phyloP scores from a whole-genome alignment of 495 filamentous ascomycete species.

The Hypoxylon perforatum region DNA sequence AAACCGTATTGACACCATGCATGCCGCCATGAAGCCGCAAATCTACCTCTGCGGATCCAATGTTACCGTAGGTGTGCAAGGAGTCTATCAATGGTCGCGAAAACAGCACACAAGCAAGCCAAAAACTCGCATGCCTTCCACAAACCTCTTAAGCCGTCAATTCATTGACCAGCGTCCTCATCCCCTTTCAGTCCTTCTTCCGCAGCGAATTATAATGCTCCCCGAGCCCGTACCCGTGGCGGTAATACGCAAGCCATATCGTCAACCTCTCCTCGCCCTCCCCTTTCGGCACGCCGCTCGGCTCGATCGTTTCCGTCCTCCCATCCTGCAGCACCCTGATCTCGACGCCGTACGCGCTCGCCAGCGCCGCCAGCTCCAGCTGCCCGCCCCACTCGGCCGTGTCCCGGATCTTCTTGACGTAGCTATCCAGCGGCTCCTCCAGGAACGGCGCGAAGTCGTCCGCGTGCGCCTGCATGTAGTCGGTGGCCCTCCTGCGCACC shows the following conservation, averaged over 20 bases:
- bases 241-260: conserved; percentile 95
- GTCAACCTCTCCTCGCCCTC: conserved; percentile 47
- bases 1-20: no score
- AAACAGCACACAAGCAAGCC: not conserved
- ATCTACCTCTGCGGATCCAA: no score
- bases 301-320: conserved; percentile 76
- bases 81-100: not conserved
- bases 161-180: not conserved
- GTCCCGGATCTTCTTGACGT: conserved; percentile 80
- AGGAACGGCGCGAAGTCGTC: conserved; percentile 75
- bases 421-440: conserved; percentile 80
- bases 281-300: conserved; percentile 48
- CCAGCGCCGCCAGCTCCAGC: conserved; percentile 85
- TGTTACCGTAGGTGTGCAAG: no score
- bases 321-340: conserved; percentile 92
- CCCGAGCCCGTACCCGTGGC: conserved; percentile 89
- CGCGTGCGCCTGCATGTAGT: conserved; percentile 62
- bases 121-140: not conserved
- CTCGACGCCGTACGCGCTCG: conserved; percentile 81
- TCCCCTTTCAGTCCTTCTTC: conserved; percentile 51
- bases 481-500: conserved; percentile 67
- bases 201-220: conserved; percentile 96
- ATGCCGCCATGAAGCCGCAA: no score
- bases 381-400: conserved; percentile 98
- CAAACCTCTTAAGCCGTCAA: not conserved